Evolutionary conservation across 2,329 filamentous ascomycete genomes (phyloP).

Genomic region (Corynespora cassiicola): DNA sequence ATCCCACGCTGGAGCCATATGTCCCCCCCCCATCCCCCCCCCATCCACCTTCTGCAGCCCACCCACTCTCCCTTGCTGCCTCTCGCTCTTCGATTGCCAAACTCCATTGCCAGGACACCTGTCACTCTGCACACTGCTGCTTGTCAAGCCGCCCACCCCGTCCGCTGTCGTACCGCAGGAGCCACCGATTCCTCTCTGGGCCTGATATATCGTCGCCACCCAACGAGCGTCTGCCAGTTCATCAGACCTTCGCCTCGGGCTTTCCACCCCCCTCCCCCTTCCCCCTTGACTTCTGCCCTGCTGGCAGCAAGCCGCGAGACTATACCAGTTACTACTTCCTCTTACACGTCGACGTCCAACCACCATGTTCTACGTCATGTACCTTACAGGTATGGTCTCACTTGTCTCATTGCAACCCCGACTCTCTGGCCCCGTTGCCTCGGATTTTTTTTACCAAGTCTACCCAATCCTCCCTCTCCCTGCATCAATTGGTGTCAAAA

Average conservation of each 20-base stretch:
- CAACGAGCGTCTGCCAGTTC: slow-evolving; percentile 43
- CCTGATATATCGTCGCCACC: slow-evolving; percentile 36
- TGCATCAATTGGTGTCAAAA: slow-evolving; percentile 19
- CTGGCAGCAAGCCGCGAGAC: slow-evolving; percentile 30
- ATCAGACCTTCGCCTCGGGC: slow-evolving; percentile 29
- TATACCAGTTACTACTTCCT: slow-evolving; percentile 30
- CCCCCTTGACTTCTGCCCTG: slow-evolving; percentile 28
- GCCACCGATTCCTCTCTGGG: slow-evolving; percentile 40
- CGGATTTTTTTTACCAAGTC: slow-evolving; percentile 13
- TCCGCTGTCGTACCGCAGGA: slow-evolving; percentile 44
- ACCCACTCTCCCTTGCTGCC: slow-evolving; percentile 44
- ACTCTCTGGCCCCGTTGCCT: slow-evolving; percentile 13
- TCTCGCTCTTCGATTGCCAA: slow-evolving; percentile 37
- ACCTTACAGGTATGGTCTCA: slow-evolving; percentile 48
- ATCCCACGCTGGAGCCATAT: slow-evolving; percentile 47
- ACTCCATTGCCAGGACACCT: slow-evolving; percentile 39
- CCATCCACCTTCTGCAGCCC: slow-evolving; percentile 44
- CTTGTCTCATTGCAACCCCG: slow-evolving; percentile 14
- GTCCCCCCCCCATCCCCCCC: slow-evolving; percentile 33
- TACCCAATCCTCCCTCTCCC: slow-evolving; percentile 12
- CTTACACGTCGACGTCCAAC: slow-evolving; percentile 24
- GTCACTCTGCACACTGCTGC: slow-evolving; percentile 45
- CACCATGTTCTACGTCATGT: slow-evolving; percentile 53
- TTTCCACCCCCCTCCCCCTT: too few species aligned
- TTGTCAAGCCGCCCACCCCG: slow-evolving; percentile 37